Conservation (phyloP, 768 basidiomycete genomes). For the Tulasnella sp. region DNA sequence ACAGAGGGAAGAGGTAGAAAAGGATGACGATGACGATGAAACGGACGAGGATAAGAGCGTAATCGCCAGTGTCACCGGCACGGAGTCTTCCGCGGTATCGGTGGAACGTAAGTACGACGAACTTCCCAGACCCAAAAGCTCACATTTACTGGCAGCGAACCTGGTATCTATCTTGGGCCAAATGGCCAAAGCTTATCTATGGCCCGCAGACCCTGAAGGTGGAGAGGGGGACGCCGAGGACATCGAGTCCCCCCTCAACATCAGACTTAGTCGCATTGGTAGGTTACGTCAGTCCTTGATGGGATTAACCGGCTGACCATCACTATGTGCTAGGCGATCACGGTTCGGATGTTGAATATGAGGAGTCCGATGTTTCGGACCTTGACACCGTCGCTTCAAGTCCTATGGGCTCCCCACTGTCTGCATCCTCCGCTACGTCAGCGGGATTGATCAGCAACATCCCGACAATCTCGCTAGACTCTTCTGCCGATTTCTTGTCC, state of each 20-base stretch:
- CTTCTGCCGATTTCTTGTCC: conserved; percentile 60
- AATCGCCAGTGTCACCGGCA: not conserved
- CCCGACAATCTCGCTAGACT: conserved; percentile 26
- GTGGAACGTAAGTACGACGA: conserved; percentile 6
- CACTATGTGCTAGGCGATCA: conserved; percentile 47
- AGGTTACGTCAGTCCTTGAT: conserved; percentile 23
- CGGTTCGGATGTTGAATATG: conserved; percentile 59
- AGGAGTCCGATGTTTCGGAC: conserved; percentile 50
- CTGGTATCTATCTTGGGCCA: conserved; percentile 50
- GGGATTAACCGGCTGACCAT: not conserved
- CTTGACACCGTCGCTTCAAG: conserved; percentile 30
- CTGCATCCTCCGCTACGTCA: conserved; percentile 26
- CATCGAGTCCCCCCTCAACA: conserved; percentile 59
- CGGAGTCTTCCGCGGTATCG: conserved; percentile 48
- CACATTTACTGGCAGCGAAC: conserved; percentile 24
- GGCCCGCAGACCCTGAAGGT: conserved; percentile 60
- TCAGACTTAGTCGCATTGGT: conserved; percentile 74
- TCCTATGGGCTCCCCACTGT: conserved; percentile 35
- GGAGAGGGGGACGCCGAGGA: conserved; percentile 60
- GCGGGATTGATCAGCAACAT: conserved; percentile 19
- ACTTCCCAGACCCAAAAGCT: not conserved
- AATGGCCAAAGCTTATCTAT: conserved; percentile 72
- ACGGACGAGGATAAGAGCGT: conserved; percentile 30
- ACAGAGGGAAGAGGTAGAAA: not conserved
- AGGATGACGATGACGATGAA: conserved; percentile 28